Percentiles rank a stretch among this genome's conserved stretches.
phyloP scores from a whole-genome alignment of 1,284 basidiomycete species.

The Sanghuangporus sanghuang region DNA sequence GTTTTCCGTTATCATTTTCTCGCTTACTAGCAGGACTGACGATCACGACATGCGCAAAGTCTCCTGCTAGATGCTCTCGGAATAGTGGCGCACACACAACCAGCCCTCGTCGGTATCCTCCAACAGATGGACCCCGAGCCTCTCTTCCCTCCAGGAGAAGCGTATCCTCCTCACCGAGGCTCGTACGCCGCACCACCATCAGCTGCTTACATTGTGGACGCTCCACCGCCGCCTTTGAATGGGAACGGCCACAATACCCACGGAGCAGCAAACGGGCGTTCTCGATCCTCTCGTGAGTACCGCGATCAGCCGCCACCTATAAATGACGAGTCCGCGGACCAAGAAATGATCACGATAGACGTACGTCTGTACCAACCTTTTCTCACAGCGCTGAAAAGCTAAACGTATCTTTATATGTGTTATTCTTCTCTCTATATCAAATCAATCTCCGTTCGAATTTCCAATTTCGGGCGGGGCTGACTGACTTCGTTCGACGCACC shows the following conservation, averaged over 20 bases:
- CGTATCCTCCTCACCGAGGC: not conserved
- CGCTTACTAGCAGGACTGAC: not conserved
- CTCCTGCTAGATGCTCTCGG: conserved; percentile 16
- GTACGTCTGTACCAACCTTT: not conserved
- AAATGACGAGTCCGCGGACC: not conserved
- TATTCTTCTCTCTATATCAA: too few relatives aligned
- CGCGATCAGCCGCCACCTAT: not conserved
- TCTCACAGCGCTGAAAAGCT: not conserved
- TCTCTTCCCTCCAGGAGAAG: not conserved
- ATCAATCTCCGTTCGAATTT: too few relatives aligned
- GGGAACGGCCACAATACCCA: not conserved
- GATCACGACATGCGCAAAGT: not conserved
- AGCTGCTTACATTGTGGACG: not conserved
- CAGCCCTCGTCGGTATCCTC: conserved; percentile 8
- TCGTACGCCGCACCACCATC: not conserved
- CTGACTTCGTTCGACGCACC: not conserved
- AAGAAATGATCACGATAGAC: conserved; percentile 1
- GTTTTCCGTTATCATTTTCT: not conserved
- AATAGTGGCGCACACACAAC: conserved; percentile 9
- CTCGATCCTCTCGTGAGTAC: not conserved
- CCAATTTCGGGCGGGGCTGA: too few relatives aligned
- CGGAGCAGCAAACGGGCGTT: not conserved
- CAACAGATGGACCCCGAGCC: conserved; percentile 1
- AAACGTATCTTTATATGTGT: not conserved
- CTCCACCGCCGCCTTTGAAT: not conserved